Evolutionary conservation across 257 asterid genomes (phyloP).

Genomic region (Henckelia pumila): DNA sequence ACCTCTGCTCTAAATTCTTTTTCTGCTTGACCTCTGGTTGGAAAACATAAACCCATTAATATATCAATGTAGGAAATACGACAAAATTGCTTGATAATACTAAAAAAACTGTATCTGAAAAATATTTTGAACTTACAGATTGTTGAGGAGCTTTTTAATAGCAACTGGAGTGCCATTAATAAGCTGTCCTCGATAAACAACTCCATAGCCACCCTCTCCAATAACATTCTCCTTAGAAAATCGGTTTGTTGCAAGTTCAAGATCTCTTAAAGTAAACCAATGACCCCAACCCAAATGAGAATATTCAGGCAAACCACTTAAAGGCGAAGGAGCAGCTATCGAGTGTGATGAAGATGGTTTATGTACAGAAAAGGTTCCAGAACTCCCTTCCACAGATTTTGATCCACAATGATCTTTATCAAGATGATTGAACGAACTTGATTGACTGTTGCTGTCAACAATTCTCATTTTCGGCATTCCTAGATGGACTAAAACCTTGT

Average conservation of each 20-base stretch:
- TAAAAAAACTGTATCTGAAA: background rate
- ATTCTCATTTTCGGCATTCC: constrained; percentile 55
- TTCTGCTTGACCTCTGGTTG: constrained; percentile 89
- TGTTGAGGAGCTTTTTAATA: no score
- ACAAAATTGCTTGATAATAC: constrained; percentile 1
- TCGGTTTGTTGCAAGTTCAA: no score
- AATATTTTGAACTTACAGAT: constrained; percentile 53
- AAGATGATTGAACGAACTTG: constrained; percentile 57
- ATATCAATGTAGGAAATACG: background rate
- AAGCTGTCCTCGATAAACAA: no score
- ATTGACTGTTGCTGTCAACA: constrained; percentile 56
- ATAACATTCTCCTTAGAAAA: no score
- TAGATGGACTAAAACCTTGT: constrained; percentile 68
- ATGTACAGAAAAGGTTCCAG: constrained; percentile 50
- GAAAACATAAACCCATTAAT: background rate
- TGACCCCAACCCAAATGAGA: no score
- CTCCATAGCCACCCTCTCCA: no score
- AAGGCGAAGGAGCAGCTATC: no score
- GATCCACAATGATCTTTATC: constrained; percentile 70
- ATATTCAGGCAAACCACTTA: no score
- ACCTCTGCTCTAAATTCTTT: constrained; percentile 91
- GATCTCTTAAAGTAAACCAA: no score
- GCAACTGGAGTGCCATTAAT: no score
- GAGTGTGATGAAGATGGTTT: no score
- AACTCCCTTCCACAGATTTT: constrained; percentile 78